Evolutionary conservation across 768 basidiomycete genomes (phyloP), one percentile per base, ranked within the genome.

Genomic region (Calocybe indica): DNA sequence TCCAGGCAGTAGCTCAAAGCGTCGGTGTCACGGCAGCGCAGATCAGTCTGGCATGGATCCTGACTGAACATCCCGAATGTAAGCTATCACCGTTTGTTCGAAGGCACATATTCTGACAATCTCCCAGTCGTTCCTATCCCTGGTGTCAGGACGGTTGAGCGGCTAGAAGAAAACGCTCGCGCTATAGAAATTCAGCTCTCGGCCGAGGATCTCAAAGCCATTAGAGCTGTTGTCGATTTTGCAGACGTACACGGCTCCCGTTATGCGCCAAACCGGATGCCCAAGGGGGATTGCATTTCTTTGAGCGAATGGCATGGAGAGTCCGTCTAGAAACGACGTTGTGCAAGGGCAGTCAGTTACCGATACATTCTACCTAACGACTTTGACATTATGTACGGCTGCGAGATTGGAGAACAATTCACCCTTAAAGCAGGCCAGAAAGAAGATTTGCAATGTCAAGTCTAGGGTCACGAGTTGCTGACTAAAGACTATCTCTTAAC

Each of bases 21-120:
- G 58, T 72, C 52, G 47, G 56, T 28, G 70, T 65, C 7, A 72
- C 74, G 2, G 40, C 68, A 2, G 69, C 67, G 2, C 75, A 78
- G 50, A 62, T 75, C 13, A 62, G 67, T 0, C 65, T 79, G 29
- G 74, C 76, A 0, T 78, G 72, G 73, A 59, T 76, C 7, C 61
- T 78, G 7, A 67, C 70, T 9, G 54, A 54, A 4, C 55, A 58
- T 43, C 40, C 50, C 3, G 52, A 56, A 32, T 56, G 57, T 58
- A 48, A 30, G 55, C 52, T 12, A 10, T 7, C 6, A 4, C 10
- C 22, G 5, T 5, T 28, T 37, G 7, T 22, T 28, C 11, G 2
- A 41, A 13, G n/a, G n/a, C 7, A 7, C 29, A 31, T 5, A 7
- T 3, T 31, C 13, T 34, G 12, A 43, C 31, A 22, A 8, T 48